Conservation (phyloP, 2,329 filamentous ascomycete genomes). For the Paraphaeosphaeria minitans region DNA sequence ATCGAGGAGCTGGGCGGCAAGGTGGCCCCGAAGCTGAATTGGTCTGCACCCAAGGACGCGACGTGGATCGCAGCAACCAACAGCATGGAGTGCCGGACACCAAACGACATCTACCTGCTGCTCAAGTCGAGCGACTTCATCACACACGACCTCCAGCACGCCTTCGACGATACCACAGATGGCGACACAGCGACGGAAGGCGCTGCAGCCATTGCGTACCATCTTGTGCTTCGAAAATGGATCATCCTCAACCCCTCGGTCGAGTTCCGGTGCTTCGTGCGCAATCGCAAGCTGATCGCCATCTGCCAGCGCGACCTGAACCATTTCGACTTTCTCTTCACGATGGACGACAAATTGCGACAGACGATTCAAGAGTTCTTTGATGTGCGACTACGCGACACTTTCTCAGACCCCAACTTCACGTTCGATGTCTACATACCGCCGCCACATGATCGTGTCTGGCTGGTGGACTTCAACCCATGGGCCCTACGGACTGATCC, state of each 20-base stretch:
- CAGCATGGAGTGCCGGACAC: slow-evolving; percentile 84
- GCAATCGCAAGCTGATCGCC: slow-evolving; percentile 76
- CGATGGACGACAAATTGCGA: slow-evolving; percentile 69
- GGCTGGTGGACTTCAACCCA: slow-evolving; percentile 92
- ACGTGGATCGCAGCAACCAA: slow-evolving; percentile 89
- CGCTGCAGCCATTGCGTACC: slow-evolving; percentile 65
- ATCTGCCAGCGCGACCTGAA: slow-evolving; percentile 90
- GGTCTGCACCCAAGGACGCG: slow-evolving; percentile 95
- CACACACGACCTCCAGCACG: slow-evolving; percentile 90
- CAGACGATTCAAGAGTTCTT: slow-evolving; percentile 79
- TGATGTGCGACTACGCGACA: slow-evolving; percentile 70
- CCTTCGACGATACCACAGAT: slow-evolving; percentile 74
- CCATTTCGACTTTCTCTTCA: slow-evolving; percentile 81
- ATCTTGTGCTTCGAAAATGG: slow-evolving; percentile 85
- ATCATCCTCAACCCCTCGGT: slow-evolving; percentile 87
- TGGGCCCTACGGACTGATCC: slow-evolving; percentile 92
- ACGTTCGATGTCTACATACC: slow-evolving; percentile 93
- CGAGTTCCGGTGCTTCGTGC: slow-evolving; percentile 96
- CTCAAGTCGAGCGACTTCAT: slow-evolving; percentile 95
- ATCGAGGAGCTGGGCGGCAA: slow-evolving; percentile 83
- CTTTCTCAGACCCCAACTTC: slow-evolving; percentile 84
- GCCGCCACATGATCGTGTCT: slow-evolving; percentile 72
- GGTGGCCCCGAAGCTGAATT: slow-evolving; percentile 93
- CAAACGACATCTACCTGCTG: slow-evolving; percentile 91
- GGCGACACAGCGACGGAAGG: slow-evolving; percentile 17